Percentiles rank a stretch among this genome's conserved stretches.
Evolutionary conservation across 495 filamentous ascomycete genomes (phyloP).

Genomic region (Pyrenopolyporus hunteri): DNA sequence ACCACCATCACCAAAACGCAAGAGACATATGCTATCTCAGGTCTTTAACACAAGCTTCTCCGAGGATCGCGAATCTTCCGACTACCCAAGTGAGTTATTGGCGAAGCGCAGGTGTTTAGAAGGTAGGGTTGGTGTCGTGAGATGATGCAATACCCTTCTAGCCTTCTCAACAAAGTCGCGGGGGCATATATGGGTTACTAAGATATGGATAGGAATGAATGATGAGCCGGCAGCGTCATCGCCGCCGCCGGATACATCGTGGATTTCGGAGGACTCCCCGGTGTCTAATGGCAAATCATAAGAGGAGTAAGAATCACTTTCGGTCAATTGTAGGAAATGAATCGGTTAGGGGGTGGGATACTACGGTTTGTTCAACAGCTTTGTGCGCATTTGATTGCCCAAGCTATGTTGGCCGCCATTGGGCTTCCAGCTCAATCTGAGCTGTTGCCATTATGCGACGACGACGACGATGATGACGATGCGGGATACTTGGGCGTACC

Average conservation of each 20-base stretch:
- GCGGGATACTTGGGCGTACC: conserved; percentile 1
- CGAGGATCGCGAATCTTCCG: conserved; percentile 28
- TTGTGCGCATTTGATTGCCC: neutral
- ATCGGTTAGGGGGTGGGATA: neutral
- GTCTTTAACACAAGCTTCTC: conserved; percentile 38
- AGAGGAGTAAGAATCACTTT: conserved; percentile 2
- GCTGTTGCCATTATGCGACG: neutral
- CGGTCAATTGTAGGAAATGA: neutral
- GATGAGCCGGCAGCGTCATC: neutral
- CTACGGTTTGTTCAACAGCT: neutral
- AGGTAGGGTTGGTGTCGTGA: conserved; percentile 36
- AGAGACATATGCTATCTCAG: conserved; percentile 28
- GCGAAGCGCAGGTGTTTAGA: conserved; percentile 32
- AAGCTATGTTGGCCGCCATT: neutral
- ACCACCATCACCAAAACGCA: conserved; percentile 14
- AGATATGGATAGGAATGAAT: conserved; percentile 21
- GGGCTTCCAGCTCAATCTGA: neutral
- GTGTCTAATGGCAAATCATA: neutral
- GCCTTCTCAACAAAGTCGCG: conserved; percentile 1
- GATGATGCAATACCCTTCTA: conserved; percentile 9
- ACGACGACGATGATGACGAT: conserved; percentile 17
- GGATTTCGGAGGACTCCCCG: neutral
- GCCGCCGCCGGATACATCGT: neutral
- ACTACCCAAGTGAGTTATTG: conserved; percentile 12
- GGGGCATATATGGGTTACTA: conserved; percentile 27